Evolutionary conservation across 345 rosid genomes (phyloP), one percentile per base, ranked within the genome.

Genomic region (Sisymbrium altissimum): DNA sequence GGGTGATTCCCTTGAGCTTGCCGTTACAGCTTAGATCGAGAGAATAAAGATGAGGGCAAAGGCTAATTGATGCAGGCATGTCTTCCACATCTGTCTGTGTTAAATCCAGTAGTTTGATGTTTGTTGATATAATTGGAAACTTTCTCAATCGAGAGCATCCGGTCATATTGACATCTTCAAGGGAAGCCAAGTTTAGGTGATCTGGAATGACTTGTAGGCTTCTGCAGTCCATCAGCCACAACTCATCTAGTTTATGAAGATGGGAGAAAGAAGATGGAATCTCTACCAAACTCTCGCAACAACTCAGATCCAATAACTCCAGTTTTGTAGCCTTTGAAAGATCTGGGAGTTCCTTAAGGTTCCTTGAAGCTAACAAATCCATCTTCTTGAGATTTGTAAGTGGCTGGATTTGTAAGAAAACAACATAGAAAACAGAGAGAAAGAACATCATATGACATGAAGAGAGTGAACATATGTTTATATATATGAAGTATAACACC

Each of bases 301-400:
- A 2, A 21, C 8, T 3, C 25, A 83, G 41, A 2, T 18, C 14
- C 79, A 6, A 1, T 3, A 30, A 9, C 36, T 63, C 68, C 12
- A 83, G 48, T 6, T 56, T 76, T 13, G 39, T 11, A 9, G 81
- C 81, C 13, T 39, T 8, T 54, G 81, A 75, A 2, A 76, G 68
- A 53, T 81, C 67, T 1, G 77, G 72, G 41, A 78, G 69, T 59
- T n/a, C 60, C 1, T 36, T 64, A 50, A 83, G 43, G 5, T 72
- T 0, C 5, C 1, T 0, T 3, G 71, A 81, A 0, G 3, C 0
- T 0, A 2, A 0, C 53, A 83, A 58, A 38, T 52, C 12, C 6
- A 83, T 38, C 25, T 23, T 8, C 54, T 35, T 75, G 30, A 81
- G 66, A 25, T 75, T 78, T 18, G 14, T 32, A 11, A 71, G 40